phyloP scores from a whole-genome alignment of 192 early-diverging fungal species.

The Podila epicladia region DNA sequence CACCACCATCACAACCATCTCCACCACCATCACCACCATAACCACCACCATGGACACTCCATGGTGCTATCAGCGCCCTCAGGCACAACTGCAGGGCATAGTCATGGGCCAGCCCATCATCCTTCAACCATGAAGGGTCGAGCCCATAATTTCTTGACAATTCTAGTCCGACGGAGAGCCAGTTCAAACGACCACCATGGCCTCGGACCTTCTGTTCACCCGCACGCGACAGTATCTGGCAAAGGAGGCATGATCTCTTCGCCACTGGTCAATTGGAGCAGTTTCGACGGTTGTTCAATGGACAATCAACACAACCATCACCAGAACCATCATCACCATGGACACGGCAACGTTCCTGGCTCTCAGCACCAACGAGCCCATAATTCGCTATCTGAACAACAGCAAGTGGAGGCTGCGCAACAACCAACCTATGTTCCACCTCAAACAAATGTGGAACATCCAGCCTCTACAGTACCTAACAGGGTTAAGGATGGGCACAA shows the following conservation, averaged over 20 bases:
- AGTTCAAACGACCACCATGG: constrained; percentile 38
- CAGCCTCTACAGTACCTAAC: not conserved
- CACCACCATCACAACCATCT: not conserved
- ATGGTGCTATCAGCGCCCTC: not conserved
- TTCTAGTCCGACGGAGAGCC: constrained; percentile 22
- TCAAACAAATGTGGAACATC: not conserved
- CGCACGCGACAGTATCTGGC: constrained; percentile 2
- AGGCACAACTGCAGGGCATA: not conserved
- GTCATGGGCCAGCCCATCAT: not conserved
- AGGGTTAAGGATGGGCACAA: constrained; percentile 25
- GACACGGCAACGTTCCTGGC: not conserved
- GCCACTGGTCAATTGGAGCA: constrained; percentile 14
- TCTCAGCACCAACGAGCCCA: constrained; percentile 9
- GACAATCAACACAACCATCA: not conserved
- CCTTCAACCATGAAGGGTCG: constrained; percentile 41
- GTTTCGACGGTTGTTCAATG: not conserved
- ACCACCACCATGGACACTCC: not conserved
- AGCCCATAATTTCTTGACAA: constrained; percentile 38
- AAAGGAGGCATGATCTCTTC: not conserved
- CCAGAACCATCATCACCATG: not conserved
- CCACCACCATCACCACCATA: not conserved
- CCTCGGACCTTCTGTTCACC: constrained; percentile 11
- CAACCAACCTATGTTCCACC: not conserved
- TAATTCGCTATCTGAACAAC: not conserved
- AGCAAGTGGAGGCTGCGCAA: not conserved